Conservation (phyloP, 169 alveolate species). For the Eimeria sp. region DNA sequence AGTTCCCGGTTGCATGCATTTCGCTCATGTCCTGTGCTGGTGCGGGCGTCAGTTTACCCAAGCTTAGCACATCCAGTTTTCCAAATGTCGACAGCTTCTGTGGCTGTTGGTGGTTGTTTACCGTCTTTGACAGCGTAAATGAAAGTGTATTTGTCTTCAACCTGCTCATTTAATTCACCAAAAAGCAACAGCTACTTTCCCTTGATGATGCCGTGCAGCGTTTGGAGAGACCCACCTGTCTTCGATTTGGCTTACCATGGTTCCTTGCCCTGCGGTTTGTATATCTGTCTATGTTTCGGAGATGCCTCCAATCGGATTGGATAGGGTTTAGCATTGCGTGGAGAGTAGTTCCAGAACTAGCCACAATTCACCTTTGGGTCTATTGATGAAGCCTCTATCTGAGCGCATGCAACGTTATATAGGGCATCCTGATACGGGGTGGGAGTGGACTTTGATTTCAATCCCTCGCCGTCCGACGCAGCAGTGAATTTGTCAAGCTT, state of each 20-base stretch:
- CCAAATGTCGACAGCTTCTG: slow-evolving; percentile 33
- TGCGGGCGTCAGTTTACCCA: neutral
- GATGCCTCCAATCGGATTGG: neutral
- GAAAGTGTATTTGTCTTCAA: neutral
- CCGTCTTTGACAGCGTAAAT: slow-evolving; percentile 15
- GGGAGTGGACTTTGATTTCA: too few species aligned
- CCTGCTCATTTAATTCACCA: neutral
- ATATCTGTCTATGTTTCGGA: neutral
- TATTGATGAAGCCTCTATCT: neutral
- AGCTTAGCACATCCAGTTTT: slow-evolving; percentile 12
- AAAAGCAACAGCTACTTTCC: neutral
- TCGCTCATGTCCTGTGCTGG: neutral
- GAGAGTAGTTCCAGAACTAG: neutral
- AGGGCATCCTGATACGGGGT: neutral
- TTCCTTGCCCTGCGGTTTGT: neutral
- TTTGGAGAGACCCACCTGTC: neutral
- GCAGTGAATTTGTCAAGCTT: neutral
- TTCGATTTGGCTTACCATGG: neutral
- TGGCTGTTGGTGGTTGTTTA: neutral
- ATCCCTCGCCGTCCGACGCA: too few species aligned
- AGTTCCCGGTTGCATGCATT: neutral
- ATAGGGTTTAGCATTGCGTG: neutral
- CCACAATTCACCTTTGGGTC: slow-evolving; percentile 18
- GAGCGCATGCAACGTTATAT: neutral
- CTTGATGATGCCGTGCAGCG: neutral